Evolutionary conservation across 257 asterid species (phyloP).

Genomic region (Scutellaria galericulata): DNA sequence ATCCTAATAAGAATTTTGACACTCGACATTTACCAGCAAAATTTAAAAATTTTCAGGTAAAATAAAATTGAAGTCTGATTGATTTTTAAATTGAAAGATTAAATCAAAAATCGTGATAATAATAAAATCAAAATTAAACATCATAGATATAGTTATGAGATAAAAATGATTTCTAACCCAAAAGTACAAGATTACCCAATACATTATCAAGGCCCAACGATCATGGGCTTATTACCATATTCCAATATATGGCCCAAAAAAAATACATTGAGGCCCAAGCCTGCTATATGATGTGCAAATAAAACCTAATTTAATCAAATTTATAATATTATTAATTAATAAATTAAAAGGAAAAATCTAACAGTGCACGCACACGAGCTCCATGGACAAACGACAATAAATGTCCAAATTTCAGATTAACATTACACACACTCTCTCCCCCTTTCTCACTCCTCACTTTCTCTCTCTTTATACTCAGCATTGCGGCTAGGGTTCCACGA

Average conservation of each 20-base stretch:
- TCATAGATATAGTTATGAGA: no score
- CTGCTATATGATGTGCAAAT: background rate
- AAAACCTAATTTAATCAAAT: background rate
- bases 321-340: background rate
- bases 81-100: no score
- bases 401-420: slow-evolving; percentile 24
- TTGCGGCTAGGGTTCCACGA: slow-evolving; percentile 88
- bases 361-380: slow-evolving; percentile 16
- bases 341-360: slow-evolving; percentile 2
- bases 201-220: background rate
- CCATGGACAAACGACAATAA: slow-evolving; percentile 28
- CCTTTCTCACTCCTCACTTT: slow-evolving; percentile 20
- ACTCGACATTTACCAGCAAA: no score
- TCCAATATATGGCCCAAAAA: background rate
- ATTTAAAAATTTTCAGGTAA: no score
- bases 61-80: no score
- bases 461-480: slow-evolving; percentile 31
- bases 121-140: no score
- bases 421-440: slow-evolving; percentile 22
- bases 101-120: no score
- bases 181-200: no score
- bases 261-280: background rate
- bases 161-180: no score
- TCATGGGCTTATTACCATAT: background rate
- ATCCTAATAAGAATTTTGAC: no score